Evolutionary conservation across 1,284 basidiomycete species (phyloP), one percentile per base, ranked within the genome.

Genomic region (Marasmius fiardii): DNA sequence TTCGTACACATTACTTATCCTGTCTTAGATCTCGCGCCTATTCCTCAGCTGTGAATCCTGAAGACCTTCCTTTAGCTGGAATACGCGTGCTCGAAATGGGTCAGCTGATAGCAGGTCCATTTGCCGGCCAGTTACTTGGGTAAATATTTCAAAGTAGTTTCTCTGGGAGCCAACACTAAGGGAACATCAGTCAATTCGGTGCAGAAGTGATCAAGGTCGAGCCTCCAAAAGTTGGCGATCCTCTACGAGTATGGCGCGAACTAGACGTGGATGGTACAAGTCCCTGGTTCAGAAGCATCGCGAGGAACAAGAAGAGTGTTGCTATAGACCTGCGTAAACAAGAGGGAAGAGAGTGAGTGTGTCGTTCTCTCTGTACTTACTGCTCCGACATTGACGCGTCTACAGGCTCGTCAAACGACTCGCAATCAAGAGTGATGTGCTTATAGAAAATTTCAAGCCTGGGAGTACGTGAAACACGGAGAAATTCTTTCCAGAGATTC

Each of bases 201-300:
- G 85, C 86, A 14, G 85, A 88, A 58, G 72, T 88, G 8, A 86
- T 88, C 70, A 88, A 88, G 62, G 71, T 88, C 14, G 86, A 88
- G 60, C 77, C 83, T 0, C 86, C 84, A 1, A 71, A 71, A 4
- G 70, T 67, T 10, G 86, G 86, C 2, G 85, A 88, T 59, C 85
- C 85, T 4, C 67, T 88, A n/a, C 81, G 86, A 5, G 79, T 85
- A 1, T 88, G 85, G 84, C 70, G 86, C 54, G 86, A 88, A 60
- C 74, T 85, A 21, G 86, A 88, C 60, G 72, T 80, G 0, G 86
- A 88, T 61, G 85, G 85, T 1, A 80, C 81, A 1, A 86, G 86
- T 58, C 85, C 85, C 0, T 88, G 86, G 86, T 88, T 85, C 68
- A 71, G 86, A 43, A 86, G 85, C 62, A 77, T 88, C 23, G 85